These are phyloP conservation scores for Entophlyctis luteolus DNA, from an alignment of 192 early-diverging fungal species.

Conservation along the genomic window DNA sequence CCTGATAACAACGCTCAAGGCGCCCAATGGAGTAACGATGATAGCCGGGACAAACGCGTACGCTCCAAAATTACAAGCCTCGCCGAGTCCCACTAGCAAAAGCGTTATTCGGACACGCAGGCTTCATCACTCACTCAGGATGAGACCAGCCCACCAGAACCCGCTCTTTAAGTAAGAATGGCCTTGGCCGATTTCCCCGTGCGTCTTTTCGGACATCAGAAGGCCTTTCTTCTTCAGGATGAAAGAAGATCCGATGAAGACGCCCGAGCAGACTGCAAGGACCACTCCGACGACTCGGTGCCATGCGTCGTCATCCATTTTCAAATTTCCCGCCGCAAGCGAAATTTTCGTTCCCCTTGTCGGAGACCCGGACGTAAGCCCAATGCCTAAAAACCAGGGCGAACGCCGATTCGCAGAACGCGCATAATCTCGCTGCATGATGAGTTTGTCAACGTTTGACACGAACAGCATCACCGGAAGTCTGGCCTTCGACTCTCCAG, in stretches of 20 bases:
- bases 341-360: no score
- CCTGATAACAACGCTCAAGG: constrained; percentile 84
- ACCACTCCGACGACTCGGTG: constrained; percentile 30
- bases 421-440: no score
- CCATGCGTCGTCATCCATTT: constrained; percentile 1
- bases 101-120: background rate
- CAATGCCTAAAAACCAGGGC: no score
- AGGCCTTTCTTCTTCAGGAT: constrained; percentile 41
- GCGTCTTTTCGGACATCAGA: constrained; percentile 39
- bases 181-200: constrained; percentile 54
- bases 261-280: constrained; percentile 26
- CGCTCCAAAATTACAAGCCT: constrained; percentile 88
- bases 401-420: no score
- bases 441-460: no score
- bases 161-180: constrained; percentile 76
- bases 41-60: constrained; percentile 94
- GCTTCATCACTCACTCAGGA: constrained; percentile 53
- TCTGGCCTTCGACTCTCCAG: no score
- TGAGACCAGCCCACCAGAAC: constrained; percentile 87
- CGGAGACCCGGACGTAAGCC: no score
- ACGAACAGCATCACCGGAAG: no score
- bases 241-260: constrained; percentile 34
- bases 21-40: constrained; percentile 85
- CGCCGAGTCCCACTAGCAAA: constrained; percentile 76
- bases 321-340: no score